Base-by-base conservation (phyloP, 2,329 filamentous ascomycete species). In the Aspergillus persii region DNA sequence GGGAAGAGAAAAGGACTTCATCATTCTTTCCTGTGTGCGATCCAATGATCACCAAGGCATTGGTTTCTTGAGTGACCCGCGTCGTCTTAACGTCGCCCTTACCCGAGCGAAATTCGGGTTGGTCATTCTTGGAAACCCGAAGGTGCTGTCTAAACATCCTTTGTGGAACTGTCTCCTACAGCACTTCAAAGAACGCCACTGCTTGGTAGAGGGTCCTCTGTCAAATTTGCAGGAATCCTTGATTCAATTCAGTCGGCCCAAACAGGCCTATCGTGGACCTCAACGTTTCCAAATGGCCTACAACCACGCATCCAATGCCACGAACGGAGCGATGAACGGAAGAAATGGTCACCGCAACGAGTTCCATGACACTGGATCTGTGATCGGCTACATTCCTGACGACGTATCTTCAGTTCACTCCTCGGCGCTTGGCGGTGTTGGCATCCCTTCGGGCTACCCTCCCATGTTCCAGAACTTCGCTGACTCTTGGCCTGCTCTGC, bases 41-140 rank as follows among this genome's bases (percentile, higher is more conserved):
- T 98, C 94, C 73, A 99, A 99, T 74, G 95, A 99, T 70, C 96
- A 98, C 75, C 95, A 99, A 76, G 95, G 95, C 66, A 99, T 99
- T 69, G 95, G 95, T 79, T 99, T 99, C 86, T 82, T 99, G 81
- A 98, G 93, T 61, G 95, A 99, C 69, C 95, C 95, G 54, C 91
- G 95, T 66, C 94, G 95, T 83, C 87, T 99, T 70, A 99, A 99
- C 72, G 95, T 99, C 26, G 95, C 94, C 44, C 84, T 99, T 66
- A 99, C 95, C 53, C 91, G 95, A 80, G 95, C 95, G 63, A 98
- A 97, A 78, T 99, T 94, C 70, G 95, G 95, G 59, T 82, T 98
- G 33, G 95, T 97, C 61, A 97, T 99, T 71, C 87, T 99, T 8
- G 95, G 95, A 63, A 99, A 99, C 71, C 95, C 95, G 33, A 98